Base-by-base conservation (phyloP, 257 asterid genomes). In the Solanum stenotomum region DNA sequence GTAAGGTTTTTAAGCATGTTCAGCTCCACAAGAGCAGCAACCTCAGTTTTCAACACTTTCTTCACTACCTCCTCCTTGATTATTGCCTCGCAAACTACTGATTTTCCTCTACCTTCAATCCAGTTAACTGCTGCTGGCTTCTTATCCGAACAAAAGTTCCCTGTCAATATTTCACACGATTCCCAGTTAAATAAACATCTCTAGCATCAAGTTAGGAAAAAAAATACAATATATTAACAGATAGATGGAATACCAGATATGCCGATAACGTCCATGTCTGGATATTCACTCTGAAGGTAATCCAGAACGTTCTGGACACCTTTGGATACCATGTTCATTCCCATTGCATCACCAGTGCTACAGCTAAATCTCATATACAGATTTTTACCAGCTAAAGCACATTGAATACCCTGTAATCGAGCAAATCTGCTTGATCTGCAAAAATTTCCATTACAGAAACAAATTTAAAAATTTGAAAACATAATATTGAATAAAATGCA, bases 271-370 rank as follows among this genome's bases (percentile, higher is more conserved):
- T 93, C 95, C 95, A 93, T 92, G 84, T 93, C 95, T 46, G 94
- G 92, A 76, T 88, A 92, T 71, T 93, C 95, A 18, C 27, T 71
- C 44, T 88, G 92, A 71, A 93, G 91, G 87, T n/a, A 93, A 85
- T 93, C 95, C 16, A 93, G 88, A 83, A 93, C 94, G 44, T 93
- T 92, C 63, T 93, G 94, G 2, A 93, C 95, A 29, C 95, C 95
- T 52, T 93, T 93, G 42, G 95, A 93, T 7, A 93, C 94, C 95
- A 93, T 93, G 83, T 93, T 93, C 94, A 92, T 93, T 59, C 95
- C 95, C 95, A 93, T 93, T 46, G 95, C 95, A 89, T 93, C 95
- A 71, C 94, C 95, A n/a, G 95, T 93, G 88, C 93, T 86, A 85
- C 95, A 93, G 44, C 59, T 81, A 84, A 93, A 93, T 87, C 95